Evolutionary conservation across 2,329 filamentous ascomycete genomes (phyloP).

Genomic region (Aspergillus ochraceoroseus): DNA sequence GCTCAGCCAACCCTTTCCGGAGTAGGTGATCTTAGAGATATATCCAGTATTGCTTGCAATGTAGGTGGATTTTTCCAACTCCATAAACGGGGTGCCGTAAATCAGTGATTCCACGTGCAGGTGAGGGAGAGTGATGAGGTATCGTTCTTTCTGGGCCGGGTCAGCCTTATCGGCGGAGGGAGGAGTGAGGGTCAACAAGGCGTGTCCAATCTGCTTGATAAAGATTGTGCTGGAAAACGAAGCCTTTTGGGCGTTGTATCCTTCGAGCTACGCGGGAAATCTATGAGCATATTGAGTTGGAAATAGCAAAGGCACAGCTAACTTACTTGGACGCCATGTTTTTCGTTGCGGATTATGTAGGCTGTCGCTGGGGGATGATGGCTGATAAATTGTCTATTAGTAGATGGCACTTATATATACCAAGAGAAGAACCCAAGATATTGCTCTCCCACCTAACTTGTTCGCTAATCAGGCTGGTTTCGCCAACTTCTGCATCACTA

Average conservation of each 20-base stretch:
- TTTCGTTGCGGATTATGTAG: slow-evolving; percentile 83
- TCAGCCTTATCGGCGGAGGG: slow-evolving; percentile 50
- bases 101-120: slow-evolving; percentile 93
- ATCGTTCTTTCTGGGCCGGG: slow-evolving; percentile 54
- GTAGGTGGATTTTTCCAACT: slow-evolving; percentile 77
- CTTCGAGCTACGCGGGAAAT: slow-evolving; percentile 49
- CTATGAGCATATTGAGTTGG: too few species aligned
- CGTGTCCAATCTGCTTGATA: slow-evolving; percentile 91
- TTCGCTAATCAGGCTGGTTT: slow-evolving; percentile 82
- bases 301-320: background rate
- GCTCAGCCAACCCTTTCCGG: slow-evolving; percentile 86
- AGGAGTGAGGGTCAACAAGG: slow-evolving; percentile 63
- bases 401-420: too few species aligned
- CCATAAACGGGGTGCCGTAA: slow-evolving; percentile 69
- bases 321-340: slow-evolving; percentile 64
- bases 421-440: too few species aligned
- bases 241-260: slow-evolving; percentile 94
- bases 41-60: slow-evolving; percentile 84
- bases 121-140: slow-evolving; percentile 84
- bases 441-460: slow-evolving; percentile 77
- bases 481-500: slow-evolving; percentile 63
- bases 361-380: slow-evolving; percentile 94
- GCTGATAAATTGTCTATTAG: slow-evolving; percentile 31
- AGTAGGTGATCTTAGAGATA: slow-evolving; percentile 86
- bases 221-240: slow-evolving; percentile 91